Conservation (phyloP, 1,284 basidiomycete genomes). For the Ganoderma sinense region DNA sequence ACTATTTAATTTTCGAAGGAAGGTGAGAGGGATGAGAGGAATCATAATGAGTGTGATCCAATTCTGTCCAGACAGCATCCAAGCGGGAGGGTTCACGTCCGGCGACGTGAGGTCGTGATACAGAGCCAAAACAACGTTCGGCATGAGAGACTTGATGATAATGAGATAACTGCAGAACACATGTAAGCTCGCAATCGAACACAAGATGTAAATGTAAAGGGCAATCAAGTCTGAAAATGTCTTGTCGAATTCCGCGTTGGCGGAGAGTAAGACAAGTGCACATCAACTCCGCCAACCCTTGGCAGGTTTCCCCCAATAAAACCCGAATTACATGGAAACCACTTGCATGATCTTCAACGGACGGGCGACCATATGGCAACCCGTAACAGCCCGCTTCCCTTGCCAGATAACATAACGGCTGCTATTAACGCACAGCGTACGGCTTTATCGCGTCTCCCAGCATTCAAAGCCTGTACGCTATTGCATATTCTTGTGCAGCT, state of each 20-base stretch:
- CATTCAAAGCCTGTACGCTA: neutral
- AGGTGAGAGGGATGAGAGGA: conserved; percentile 88
- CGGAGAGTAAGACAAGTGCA: neutral
- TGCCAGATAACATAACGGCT: neutral
- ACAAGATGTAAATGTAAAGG: neutral
- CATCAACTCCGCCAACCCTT: neutral
- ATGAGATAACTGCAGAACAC: conserved; percentile 77
- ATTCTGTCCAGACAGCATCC: conserved; percentile 79
- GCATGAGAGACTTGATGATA: conserved; percentile 94
- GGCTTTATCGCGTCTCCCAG: neutral
- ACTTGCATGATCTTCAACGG: neutral
- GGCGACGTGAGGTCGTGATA: conserved; percentile 79
- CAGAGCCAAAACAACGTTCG: conserved; percentile 89
- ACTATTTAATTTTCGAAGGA: conserved; percentile 86
- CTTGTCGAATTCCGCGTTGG: neutral
- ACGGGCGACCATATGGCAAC: neutral
- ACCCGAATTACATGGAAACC: neutral
- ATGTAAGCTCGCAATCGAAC: neutral
- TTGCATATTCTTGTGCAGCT: neutral
- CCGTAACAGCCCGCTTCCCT: neutral
- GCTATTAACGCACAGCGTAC: neutral
- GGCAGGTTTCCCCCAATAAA: neutral
- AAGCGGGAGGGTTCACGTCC: conserved; percentile 69
- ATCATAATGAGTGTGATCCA: conserved; percentile 89
- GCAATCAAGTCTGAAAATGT: neutral